Evolutionary conservation across 1,284 basidiomycete genomes (phyloP), one percentile per base, ranked within the genome.

Genomic region (Flammula alnicola): DNA sequence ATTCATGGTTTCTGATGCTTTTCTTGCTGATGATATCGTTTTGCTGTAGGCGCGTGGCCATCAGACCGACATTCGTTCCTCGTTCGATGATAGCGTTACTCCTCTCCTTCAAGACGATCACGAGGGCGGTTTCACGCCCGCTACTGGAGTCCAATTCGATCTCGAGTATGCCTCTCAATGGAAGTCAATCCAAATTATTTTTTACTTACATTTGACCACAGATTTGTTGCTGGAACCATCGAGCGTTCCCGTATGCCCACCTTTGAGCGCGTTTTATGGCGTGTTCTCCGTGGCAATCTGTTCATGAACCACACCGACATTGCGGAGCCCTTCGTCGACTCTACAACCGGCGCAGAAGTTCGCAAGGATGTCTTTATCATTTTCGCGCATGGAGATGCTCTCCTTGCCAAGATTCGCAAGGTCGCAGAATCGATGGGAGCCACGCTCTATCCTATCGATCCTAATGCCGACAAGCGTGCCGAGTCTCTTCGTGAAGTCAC

Each of bases 251-350:
- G 95, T 52, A 83, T 98, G 68, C 84, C 93, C 2, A 97, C 93
- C 8, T 98, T 99, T 50, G 97, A 99, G 72, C 90, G 97, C 29
- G 93, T 99, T 17, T 83, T 99, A 48, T 99, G 97, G 96, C 92
- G 97, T 61, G 93, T 99, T 22, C 81, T 99, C 22, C 89, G 97
- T 55, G 97, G 97, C 47, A 99, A 99, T 70, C 78, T 99, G 25
- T 99, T 98, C 79, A 98, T 99, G 95, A 99, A 99, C 75, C 94
- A 98, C 72, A 92, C 87, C 40, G 95, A 99, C 72, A 99, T 99
- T 62, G 82, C 84, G 35, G 91, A 96, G 62, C 91, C 94, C 1
- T 98, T 99, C 64, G 80, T 95, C 51, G 91, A 98, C 64, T 87
- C 94, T 11, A 79, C 78, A 35, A 90, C 88, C 2, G 89, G 89